Percentiles rank a stretch among this genome's conserved stretches.
These are phyloP conservation scores for Candolleomyces eurysporus DNA, from an alignment of 768 basidiomycete genomes.

Conservation along the genomic window DNA sequence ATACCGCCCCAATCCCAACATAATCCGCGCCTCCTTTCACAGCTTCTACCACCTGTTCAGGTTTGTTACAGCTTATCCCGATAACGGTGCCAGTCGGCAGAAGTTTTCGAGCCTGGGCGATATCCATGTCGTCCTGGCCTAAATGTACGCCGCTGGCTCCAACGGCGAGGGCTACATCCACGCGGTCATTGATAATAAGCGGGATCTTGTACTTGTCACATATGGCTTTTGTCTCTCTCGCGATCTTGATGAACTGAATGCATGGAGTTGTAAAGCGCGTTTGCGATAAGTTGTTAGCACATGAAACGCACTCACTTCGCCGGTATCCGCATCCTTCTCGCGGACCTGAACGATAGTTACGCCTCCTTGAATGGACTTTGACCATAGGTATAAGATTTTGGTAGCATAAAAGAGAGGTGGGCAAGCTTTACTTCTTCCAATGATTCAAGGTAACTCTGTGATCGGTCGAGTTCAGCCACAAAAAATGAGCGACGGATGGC, in stretches of 20 bases:
- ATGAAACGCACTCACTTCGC: constrained; percentile 54
- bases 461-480: constrained; percentile 4
- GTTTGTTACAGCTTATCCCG: constrained; percentile 75
- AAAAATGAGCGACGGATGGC: neutral
- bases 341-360: constrained; percentile 89
- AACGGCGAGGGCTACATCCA: constrained; percentile 83
- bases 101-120: constrained; percentile 59
- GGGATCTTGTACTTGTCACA: constrained; percentile 79
- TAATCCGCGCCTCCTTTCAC: constrained; percentile 73
- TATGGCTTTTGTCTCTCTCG: constrained; percentile 62
- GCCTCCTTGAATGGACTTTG: constrained; percentile 77
- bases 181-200: constrained; percentile 82
- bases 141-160: constrained; percentile 81
- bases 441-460: constrained; percentile 64
- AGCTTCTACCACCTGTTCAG: constrained; percentile 63
- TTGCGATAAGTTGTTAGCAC: neutral
- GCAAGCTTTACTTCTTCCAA: constrained; percentile 62
- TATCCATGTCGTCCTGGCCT: constrained; percentile 85
- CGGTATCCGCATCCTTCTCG: constrained; percentile 81
- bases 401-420: neutral
- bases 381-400: neutral
- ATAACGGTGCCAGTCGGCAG: constrained; percentile 72
- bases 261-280: neutral
- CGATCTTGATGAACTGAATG: constrained; percentile 73
- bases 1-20: constrained; percentile 85